Evolutionary conservation across 805 yeast genomes (phyloP), one percentile per base, ranked within the genome.

Genomic region (Kuraishia hungarica): DNA sequence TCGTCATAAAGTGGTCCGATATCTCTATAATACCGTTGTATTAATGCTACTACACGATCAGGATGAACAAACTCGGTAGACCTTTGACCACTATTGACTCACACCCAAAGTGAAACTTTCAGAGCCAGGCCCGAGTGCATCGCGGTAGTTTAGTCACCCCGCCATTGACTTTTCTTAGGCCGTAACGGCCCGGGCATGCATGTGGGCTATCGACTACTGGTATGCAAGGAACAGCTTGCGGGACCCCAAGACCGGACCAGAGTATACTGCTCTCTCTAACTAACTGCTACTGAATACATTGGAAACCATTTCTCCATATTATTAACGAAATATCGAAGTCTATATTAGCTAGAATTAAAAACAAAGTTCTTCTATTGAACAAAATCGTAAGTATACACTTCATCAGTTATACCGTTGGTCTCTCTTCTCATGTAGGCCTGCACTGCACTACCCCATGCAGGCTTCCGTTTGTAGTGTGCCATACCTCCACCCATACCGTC

Each of bases 381-480:
- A 47, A 47, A 47, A 4, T 20, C 24, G 49, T 47, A 47, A 11
- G 49, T 47, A 22, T 47, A 47, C 49, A 47, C 22, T 19, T 47
- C 49, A 20, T 22, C 49, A 13, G 49, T 47, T 3, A 47, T 20
- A 6, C 79, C 79, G 51, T 71, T 59, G 5, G 72, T 61, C 51
- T 74, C 72, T 2, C 72, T 72, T 39, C 64, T 67, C 58, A 79
- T 52, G 53, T 67, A 79, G 2, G 68, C 60, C 56, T 72, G 72
- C 0, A 82, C 84, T 0, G 92, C 86, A 0, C 80, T 80, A 0
- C 91, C 87, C 91, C 94, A 87, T 59, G 74, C 83, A 1, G 76
- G 76, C 35, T 81, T 75, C 56, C 81, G 75, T 66, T 88, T 88
- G 70, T 88, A 88, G 26, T 71, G 70, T 1, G 83, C 82, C 55